A percentile compares a stretch with the other conserved stretches of the same genome.
phyloP scores from a whole-genome alignment of 78 protist species.

The Polysphondylium violaceum region DNA sequence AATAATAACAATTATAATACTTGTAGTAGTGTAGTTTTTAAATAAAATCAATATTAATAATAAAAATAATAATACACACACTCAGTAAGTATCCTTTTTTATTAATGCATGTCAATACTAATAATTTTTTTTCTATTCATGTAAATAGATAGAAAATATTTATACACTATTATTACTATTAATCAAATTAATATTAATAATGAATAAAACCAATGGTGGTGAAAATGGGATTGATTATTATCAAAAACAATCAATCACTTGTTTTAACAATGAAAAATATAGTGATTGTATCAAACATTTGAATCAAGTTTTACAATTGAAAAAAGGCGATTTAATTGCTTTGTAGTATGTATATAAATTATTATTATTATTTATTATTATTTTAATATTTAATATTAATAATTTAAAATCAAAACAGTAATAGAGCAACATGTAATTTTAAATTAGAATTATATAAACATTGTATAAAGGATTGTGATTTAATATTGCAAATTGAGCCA shows the following conservation, averaged over 20 bases:
- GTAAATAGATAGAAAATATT: too few relatives aligned
- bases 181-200: too few relatives aligned
- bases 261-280: conserved; percentile 28
- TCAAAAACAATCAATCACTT: neutral
- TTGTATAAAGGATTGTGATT: conserved; percentile 69
- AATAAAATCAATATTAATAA: too few relatives aligned
- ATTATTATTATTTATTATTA: neutral
- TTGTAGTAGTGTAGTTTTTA: too few relatives aligned
- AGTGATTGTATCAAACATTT: conserved; percentile 14
- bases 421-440: conserved; percentile 76
- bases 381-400: neutral
- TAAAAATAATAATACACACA: too few relatives aligned
- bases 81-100: too few relatives aligned
- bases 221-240: neutral
- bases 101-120: too few relatives aligned
- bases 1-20: too few relatives aligned
- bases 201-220: too few relatives aligned
- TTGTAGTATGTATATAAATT: conserved; percentile 10
- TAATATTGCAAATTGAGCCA: neutral
- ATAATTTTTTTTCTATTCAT: too few relatives aligned
- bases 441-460: conserved; percentile 33
- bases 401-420: neutral
- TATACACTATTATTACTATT: too few relatives aligned
- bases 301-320: conserved; percentile 2
- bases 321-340: conserved; percentile 39